Evolutionary conservation across 306 rosid genomes (phyloP).

Genomic region (Casuarina cunninghamiana): DNA sequence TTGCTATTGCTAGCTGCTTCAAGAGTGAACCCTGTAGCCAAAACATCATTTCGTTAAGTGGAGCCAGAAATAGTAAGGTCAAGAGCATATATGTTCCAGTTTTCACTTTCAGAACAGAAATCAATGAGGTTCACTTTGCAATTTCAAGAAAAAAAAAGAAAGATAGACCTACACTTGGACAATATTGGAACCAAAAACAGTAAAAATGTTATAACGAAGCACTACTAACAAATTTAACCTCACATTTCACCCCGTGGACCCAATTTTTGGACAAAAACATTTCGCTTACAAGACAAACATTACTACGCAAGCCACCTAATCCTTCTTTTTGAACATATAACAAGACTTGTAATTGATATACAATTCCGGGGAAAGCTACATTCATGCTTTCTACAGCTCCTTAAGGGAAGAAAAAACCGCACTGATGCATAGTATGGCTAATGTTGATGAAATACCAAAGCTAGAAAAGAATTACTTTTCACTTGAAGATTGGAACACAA

Average conservation of each 20-base stretch:
- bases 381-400: neutral
- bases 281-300: neutral
- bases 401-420: neutral
- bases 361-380: neutral
- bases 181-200: conserved; percentile 2
- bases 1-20: conserved; percentile 96
- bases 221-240: conserved; percentile 16
- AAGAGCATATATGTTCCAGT: neutral
- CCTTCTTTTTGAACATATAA: neutral
- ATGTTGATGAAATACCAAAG: neutral
- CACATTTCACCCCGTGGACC: conserved; percentile 2
- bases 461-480: neutral
- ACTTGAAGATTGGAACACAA: neutral
- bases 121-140: neutral
- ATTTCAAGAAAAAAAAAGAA: neutral
- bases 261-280: conserved; percentile 10
- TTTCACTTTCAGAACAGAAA: neutral
- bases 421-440: neutral
- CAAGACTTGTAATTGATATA: neutral
- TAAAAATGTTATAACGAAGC: conserved; percentile 5
- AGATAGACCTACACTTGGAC: neutral
- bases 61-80: neutral
- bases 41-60: neutral
- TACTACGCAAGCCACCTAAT: neutral
- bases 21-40: conserved; percentile 85